A percentile compares a stretch with the other conserved stretches of the same genome.
Evolutionary conservation across 495 filamentous ascomycete genomes (phyloP).

Genomic region (Xylaria castorea): DNA sequence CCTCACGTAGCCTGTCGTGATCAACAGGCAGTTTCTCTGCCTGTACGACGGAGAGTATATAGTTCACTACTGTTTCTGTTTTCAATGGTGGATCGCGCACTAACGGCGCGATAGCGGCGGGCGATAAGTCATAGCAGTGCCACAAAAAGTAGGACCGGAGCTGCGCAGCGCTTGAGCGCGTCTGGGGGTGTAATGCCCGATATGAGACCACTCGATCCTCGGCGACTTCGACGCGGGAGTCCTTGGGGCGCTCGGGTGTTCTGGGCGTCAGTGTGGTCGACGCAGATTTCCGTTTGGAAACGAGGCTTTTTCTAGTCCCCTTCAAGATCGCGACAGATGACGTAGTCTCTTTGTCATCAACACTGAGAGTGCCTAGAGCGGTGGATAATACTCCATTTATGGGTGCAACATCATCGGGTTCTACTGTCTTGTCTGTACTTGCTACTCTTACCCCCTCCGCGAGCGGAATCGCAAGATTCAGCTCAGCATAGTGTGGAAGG

Average conservation of each 20-base stretch:
- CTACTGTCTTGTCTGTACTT: conserved; percentile 27
- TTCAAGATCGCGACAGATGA: not conserved
- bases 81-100: conserved; percentile 64
- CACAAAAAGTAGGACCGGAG: conserved; percentile 70
- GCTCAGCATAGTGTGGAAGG: conserved; percentile 69
- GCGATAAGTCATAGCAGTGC: conserved; percentile 54
- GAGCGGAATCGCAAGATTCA: conserved; percentile 64
- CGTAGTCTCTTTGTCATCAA: not conserved
- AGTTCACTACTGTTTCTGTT: conserved; percentile 54
- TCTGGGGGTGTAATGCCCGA: conserved; percentile 33
- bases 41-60: conserved; percentile 55
- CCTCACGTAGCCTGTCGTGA: conserved; percentile 42
- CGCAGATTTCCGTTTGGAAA: not conserved
- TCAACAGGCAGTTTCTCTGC: conserved; percentile 51
- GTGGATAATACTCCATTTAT: not conserved
- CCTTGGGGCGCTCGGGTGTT: conserved; percentile 31
- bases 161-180: conserved; percentile 36
- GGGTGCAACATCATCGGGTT: conserved; percentile 17
- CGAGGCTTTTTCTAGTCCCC: not conserved
- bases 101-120: conserved; percentile 54
- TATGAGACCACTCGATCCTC: conserved; percentile 44
- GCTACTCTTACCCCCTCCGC: conserved; percentile 44
- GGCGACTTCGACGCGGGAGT: conserved; percentile 46
- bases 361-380: not conserved
- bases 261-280: not conserved